phyloP scores from a whole-genome alignment of 495 filamentous ascomycete genomes.

The Clohesyomyces aquaticus region DNA sequence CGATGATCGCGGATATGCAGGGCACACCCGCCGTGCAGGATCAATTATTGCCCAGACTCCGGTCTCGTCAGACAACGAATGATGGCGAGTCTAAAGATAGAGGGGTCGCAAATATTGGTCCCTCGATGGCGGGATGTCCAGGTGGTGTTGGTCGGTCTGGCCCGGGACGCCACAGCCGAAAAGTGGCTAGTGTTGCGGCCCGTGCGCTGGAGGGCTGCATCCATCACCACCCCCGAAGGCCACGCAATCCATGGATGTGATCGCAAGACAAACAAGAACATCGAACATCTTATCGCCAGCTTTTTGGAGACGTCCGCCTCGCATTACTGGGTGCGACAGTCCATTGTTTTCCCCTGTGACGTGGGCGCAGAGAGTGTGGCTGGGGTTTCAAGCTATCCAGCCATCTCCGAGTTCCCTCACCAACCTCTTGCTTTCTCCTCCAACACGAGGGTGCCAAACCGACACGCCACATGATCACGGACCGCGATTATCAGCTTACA shows the following conservation, averaged over 20 bases:
- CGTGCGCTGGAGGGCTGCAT: not conserved
- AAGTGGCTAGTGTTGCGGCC: not conserved
- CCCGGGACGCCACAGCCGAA: conserved; percentile 1
- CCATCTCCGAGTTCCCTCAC: conserved; percentile 24
- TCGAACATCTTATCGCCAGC: not conserved
- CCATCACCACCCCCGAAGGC: not conserved
- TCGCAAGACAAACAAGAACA: not conserved
- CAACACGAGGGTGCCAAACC: conserved; percentile 28
- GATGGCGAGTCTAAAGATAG: conserved; percentile 13
- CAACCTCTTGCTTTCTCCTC: conserved; percentile 38
- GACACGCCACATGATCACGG: conserved; percentile 25
- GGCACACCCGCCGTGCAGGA: conserved; percentile 6
- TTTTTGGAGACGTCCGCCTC: not conserved
- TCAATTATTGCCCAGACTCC: conserved; percentile 3
- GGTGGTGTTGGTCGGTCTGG: conserved; percentile 19
- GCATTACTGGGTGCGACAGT: not conserved
- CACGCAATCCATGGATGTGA: not conserved
- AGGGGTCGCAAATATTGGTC: not conserved
- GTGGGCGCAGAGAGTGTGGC: conserved; percentile 9
- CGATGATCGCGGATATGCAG: conserved; percentile 20
- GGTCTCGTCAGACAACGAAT: not conserved
- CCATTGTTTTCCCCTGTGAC: not conserved
- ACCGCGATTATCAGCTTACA: conserved; percentile 11
- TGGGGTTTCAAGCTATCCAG: conserved; percentile 19
- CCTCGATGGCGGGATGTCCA: not conserved